Evolutionary conservation across 768 basidiomycete species (phyloP), one percentile per base, ranked within the genome.

Genomic region (Psilocybe cyanescens): DNA sequence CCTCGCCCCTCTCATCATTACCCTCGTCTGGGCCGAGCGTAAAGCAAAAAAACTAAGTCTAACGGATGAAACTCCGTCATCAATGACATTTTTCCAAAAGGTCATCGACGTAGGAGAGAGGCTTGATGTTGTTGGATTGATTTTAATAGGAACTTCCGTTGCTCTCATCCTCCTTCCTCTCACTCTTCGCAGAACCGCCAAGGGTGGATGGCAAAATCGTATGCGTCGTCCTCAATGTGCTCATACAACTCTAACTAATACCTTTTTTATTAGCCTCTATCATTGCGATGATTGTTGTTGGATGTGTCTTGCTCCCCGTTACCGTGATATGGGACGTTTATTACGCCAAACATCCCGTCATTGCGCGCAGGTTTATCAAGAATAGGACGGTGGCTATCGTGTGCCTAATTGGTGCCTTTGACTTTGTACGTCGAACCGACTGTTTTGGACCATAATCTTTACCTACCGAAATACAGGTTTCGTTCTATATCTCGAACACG

Each of bases 401-500:
- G 1, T 77, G 82, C 19, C 63, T 84, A 24, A 86, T 92, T 62
- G 88, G 87, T 14, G 87, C 85, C 52, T 81, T 86, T 47, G 86
- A 88, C 67, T 88, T 88, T 61, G 84, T 87, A 64, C 62, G 78
- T 68, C 5, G 35, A 28, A 61, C 31, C 19, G 29, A 6, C 14
- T 24, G 24, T 24, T 2, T 28, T 4, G 17, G 4, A 14, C 28
- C 28, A 47, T 16, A 14, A 24, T 28, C 16, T 24, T 8, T 14
- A 48, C 33, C 2, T 35, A 17, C 11, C 11, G 17, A 12, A n/a
- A 37, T 50, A 5, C 56, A 88, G 86, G 67, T 84, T 66, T 85
- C 86, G 2, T 88, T 84, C 75, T 88, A 84, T 77, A 79, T 93
- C 49, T 87, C 89, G 0, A 88, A 77, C 72, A 86, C 88, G 8